Evolutionary conservation across 225 moss, liverwort and hornwort species (phyloP).

Genomic region (Lunularia cruciata): DNA sequence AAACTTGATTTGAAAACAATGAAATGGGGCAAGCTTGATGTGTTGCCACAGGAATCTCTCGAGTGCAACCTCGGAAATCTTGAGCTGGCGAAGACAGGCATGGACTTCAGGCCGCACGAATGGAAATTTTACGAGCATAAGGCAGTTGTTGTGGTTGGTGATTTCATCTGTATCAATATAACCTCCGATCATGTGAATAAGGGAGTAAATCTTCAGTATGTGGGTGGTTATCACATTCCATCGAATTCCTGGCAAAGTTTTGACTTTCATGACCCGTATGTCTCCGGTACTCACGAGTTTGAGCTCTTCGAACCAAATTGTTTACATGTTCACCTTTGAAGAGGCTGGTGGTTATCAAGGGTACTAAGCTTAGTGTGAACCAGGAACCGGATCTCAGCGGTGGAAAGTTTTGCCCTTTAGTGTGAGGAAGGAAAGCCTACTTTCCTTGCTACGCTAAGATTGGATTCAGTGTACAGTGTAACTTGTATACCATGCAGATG

Average conservation of each 20-base stretch:
- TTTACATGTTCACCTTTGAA: conserved; percentile 1
- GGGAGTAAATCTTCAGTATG: conserved; percentile 23
- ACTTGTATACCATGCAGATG: not conserved
- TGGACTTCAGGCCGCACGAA: conserved; percentile 16
- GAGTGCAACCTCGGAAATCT: conserved; percentile 9
- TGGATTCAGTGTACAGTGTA: not conserved
- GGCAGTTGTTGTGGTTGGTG: conserved; percentile 11
- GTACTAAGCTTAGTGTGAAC: not conserved
- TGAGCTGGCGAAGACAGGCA: not conserved
- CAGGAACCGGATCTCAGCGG: not conserved
- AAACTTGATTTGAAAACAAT: conserved; percentile 8
- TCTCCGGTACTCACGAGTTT: conserved; percentile 1
- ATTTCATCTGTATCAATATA: conserved; percentile 17
- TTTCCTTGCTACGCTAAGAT: too few species aligned
- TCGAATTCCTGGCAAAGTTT: conserved; percentile 17
- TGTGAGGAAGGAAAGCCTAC: not conserved
- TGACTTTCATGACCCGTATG: conserved; percentile 14
- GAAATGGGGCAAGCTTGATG: conserved; percentile 8
- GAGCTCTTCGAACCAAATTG: conserved; percentile 21
- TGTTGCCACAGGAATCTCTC: conserved; percentile 1
- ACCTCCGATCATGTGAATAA: conserved; percentile 12
- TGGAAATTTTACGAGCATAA: conserved; percentile 14
- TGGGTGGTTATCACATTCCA: conserved; percentile 18
- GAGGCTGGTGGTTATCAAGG: not conserved
- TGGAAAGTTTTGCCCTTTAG: not conserved